Percentiles rank a stretch among this genome's conserved stretches.
phyloP scores from a whole-genome alignment of 768 basidiomycete species.

The Tricholoma sp. region DNA sequence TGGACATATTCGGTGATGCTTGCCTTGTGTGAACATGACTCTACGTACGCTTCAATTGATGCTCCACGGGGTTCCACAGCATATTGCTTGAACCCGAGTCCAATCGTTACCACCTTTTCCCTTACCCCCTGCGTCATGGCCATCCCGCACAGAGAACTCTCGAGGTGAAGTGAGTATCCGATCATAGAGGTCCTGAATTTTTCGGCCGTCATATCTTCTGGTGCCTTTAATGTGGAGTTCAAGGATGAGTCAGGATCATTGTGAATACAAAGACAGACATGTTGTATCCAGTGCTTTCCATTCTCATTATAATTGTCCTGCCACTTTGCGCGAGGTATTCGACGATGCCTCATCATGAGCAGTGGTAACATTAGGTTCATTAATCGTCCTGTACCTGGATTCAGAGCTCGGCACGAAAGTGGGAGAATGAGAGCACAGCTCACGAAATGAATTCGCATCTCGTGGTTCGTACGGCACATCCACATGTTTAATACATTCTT shows the following conservation, averaged over 20 bases:
- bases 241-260: conserved; percentile 1
- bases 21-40: conserved; percentile 75
- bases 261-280: conserved; percentile 33
- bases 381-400: conserved; percentile 45
- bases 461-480: conserved; percentile 48
- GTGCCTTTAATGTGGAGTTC: conserved; percentile 30
- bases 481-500: conserved; percentile 55
- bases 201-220: conserved; percentile 58
- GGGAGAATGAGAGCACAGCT: conserved; percentile 22
- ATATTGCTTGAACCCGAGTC: conserved; percentile 71
- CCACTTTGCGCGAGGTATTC: conserved; percentile 75
- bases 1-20: conserved; percentile 12
- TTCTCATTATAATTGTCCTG: conserved; percentile 51
- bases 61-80: conserved; percentile 57
- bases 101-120: conserved; percentile 75
- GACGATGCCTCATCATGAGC: conserved; percentile 82
- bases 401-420: not conserved
- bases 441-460: conserved; percentile 64
- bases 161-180: conserved; percentile 68
- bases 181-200: conserved; percentile 70
- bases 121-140: conserved; percentile 77
- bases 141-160: conserved; percentile 74
- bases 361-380: conserved; percentile 73
- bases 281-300: conserved; percentile 83
- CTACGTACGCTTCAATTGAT: conserved; percentile 57